These are phyloP conservation scores for Populus euphratica DNA, from an alignment of 345 rosid species.

Conservation along the genomic window DNA sequence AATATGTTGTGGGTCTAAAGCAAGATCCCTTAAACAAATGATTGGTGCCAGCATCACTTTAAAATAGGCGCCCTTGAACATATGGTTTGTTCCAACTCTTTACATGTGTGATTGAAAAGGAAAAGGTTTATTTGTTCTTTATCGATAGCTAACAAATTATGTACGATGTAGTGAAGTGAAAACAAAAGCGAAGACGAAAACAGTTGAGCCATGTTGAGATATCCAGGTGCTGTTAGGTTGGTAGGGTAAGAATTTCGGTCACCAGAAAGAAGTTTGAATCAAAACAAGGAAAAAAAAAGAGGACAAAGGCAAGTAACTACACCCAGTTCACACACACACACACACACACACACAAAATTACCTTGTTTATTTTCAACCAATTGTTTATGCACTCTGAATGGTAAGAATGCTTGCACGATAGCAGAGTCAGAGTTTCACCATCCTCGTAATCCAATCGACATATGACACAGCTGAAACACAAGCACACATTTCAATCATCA, in stretches of 20 bases:
- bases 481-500: constrained; percentile 6
- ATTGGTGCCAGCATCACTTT: background rate
- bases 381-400: constrained; percentile 89
- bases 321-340: background rate
- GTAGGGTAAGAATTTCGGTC: background rate
- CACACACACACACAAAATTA: background rate
- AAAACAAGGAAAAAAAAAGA: background rate
- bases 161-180: background rate
- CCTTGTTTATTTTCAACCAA: constrained; percentile 98
- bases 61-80: background rate
- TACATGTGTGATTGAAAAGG: background rate
- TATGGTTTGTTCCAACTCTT: background rate
- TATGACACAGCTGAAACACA: constrained; percentile 71
- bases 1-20: background rate
- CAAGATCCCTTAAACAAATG: background rate
- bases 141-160: background rate
- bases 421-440: constrained; percentile 70
- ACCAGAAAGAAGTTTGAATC: background rate
- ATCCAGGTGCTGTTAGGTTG: background rate
- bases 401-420: constrained; percentile 90
- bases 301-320: background rate
- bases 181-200: background rate
- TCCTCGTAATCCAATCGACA: constrained; percentile 90
- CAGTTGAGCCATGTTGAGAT: background rate
- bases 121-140: background rate